These are phyloP conservation scores for Hyparrhenia diplandra DNA, from an alignment of 176 grass and related monocot genomes.

Conservation along the genomic window DNA sequence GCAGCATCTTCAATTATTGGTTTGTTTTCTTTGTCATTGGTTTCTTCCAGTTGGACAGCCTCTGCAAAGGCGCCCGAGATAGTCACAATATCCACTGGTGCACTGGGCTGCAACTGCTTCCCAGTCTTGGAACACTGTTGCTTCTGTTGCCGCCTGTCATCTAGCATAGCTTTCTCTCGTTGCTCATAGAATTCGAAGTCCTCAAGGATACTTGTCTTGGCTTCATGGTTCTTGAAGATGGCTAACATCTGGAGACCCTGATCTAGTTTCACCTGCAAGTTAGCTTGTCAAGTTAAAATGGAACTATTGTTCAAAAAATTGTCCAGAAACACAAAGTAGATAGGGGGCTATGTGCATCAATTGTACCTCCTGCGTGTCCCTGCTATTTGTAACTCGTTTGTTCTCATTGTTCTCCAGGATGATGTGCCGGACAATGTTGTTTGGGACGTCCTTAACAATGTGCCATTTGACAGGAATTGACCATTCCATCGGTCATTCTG, in stretches of 20 bases:
- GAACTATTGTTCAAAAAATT: neutral
- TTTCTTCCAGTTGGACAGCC: constrained; percentile 30
- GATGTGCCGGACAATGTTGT: constrained; percentile 53
- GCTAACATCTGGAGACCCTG: constrained; percentile 65
- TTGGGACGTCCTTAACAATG: constrained; percentile 67
- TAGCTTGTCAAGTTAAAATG: neutral
- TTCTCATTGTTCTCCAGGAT: constrained; percentile 60
- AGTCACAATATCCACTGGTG: neutral
- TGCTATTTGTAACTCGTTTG: constrained; percentile 68
- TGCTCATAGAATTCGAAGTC: constrained; percentile 74
- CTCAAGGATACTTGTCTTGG: constrained; percentile 54
- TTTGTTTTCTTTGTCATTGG: neutral
- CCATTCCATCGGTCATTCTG: constrained; percentile 64
- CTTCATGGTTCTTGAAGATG: constrained; percentile 66
- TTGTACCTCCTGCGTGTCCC: constrained; percentile 59
- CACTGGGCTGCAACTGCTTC: constrained; percentile 3
- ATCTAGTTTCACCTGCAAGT: constrained; percentile 62
- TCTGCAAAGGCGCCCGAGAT: constrained; percentile 39
- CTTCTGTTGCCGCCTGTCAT: constrained; percentile 41
- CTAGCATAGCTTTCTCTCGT: constrained; percentile 66
- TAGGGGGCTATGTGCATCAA: neutral
- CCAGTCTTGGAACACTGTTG: constrained; percentile 16
- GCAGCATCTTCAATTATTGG: constrained; percentile 16
- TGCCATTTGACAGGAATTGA: constrained; percentile 74
- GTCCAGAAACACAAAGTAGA: neutral